Base-by-base conservation (phyloP, 345 rosid species). In the Populus simonii region DNA sequence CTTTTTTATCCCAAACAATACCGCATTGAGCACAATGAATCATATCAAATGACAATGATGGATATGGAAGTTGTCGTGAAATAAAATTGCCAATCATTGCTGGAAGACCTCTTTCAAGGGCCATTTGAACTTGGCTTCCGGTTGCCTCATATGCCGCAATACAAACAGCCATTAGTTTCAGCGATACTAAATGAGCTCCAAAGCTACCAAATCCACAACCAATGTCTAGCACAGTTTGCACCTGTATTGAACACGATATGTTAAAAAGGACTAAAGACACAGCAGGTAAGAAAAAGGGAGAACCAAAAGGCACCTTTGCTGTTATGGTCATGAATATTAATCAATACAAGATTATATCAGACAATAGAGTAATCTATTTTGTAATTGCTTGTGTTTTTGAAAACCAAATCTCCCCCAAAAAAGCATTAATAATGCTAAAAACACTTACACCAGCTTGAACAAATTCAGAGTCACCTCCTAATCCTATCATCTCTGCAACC, bases 141-240 rank as follows among this genome's bases (percentile, higher is more conserved):
- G 94, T 92, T 23, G 89, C 95, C 83, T 96, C 99, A 80, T 96
- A 94, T 80, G 89, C 89, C 1, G 99, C 98, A 49, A 92, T 86
- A 83, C 99, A 94, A 71, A 96, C 80, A 82, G 93, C 79, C 98
- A 96, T 92, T 78, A 96, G 65, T 74, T 91, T 89, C 71, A 94
- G 78, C 10, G 98, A 92, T 71, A 92, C 88, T 76, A 96, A 78
- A 88, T 96, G 97, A 74, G 97, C 94, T 83, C 98, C 98, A 87
- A 94, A 94, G 85, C 97, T 94, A 75, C 98, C 98, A 87, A 92
- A 96, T 29, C 99, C 99, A 53, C 99, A 96, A 75, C 97, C 99
- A 69, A 96, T 92, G 82, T 96, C 99, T 68, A 96, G 84, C 41
- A 96, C 92, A 51, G 84, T 87, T 51, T 72, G 91, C 72, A 96